Conservation (phyloP, 495 filamentous ascomycete species). For the Penicillium longicatenatum region DNA sequence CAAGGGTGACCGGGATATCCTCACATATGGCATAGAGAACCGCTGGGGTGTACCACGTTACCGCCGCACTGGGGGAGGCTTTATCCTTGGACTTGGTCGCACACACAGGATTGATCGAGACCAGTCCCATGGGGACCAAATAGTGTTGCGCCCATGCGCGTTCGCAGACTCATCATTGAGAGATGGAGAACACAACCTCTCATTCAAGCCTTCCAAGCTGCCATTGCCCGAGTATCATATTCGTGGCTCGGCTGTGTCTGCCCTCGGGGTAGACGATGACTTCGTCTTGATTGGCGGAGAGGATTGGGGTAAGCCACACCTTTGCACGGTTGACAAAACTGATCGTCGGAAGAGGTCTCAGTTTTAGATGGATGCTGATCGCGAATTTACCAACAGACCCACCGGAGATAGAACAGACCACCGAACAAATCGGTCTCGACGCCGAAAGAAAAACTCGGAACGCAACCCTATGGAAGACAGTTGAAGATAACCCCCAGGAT, state of each 20-base stretch:
- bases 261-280: background rate
- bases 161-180: background rate
- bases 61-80: constrained; percentile 58
- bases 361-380: background rate
- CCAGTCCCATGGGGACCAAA: constrained; percentile 42
- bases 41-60: constrained; percentile 63
- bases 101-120: constrained; percentile 56
- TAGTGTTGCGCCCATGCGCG: constrained; percentile 42
- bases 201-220: background rate
- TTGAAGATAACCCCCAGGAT: constrained; percentile 66
- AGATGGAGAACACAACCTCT: background rate
- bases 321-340: background rate
- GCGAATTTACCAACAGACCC: background rate
- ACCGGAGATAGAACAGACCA: constrained; percentile 17
- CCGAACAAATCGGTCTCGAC: constrained; percentile 30
- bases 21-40: constrained; percentile 62
- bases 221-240: background rate
- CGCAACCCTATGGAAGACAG: constrained; percentile 57
- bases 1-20: constrained; percentile 62
- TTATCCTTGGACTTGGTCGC: constrained; percentile 55
- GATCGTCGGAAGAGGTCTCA: background rate
- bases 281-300: background rate
- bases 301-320: background rate
- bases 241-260: background rate
- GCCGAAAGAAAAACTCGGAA: constrained; percentile 51